These are phyloP conservation scores for Heracleum sosnowskyi DNA, from an alignment of 129 eudicot species.

Conservation along the genomic window DNA sequence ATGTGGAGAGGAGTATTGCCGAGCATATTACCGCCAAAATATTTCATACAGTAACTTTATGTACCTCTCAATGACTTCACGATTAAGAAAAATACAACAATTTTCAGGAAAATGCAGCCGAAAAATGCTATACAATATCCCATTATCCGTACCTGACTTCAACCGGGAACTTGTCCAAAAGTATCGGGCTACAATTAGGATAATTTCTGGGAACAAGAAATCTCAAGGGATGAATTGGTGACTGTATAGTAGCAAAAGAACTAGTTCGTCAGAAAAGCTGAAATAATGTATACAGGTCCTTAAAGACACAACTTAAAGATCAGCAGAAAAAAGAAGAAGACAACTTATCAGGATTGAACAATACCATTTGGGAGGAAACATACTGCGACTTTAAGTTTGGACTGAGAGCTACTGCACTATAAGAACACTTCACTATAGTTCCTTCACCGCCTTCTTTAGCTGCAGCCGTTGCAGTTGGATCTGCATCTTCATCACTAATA, in stretches of 20 bases:
- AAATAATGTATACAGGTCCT: background rate
- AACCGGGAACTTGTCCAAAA: constrained; percentile 88
- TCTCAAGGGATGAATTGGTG: constrained; percentile 91
- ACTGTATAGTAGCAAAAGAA: constrained; percentile 38
- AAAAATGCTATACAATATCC: background rate
- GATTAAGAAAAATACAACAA: background rate
- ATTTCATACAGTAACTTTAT: background rate
- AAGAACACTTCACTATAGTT: constrained; percentile 77
- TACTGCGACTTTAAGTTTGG: constrained; percentile 80
- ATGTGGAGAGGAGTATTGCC: too few species aligned
- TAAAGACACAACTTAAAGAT: background rate
- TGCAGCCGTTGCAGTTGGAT: constrained; percentile 54
- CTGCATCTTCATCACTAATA: constrained; percentile 77
- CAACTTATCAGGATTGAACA: background rate
- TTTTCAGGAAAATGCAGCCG: background rate
- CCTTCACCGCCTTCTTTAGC: constrained; percentile 79
- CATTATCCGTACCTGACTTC: constrained; percentile 58
- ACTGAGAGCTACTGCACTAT: constrained; percentile 78
- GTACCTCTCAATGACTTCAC: background rate
- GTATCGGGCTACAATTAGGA: constrained; percentile 81
- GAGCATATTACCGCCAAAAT: too few species aligned
- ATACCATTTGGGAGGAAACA: too few species aligned
- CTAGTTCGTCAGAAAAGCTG: background rate
- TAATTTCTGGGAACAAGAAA: constrained; percentile 83
- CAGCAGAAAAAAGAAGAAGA: background rate